Percentiles rank a stretch among this genome's conserved stretches.
Evolutionary conservation across 2,329 filamentous ascomycete genomes (phyloP).

Genomic region (Alternaria ethzedia): DNA sequence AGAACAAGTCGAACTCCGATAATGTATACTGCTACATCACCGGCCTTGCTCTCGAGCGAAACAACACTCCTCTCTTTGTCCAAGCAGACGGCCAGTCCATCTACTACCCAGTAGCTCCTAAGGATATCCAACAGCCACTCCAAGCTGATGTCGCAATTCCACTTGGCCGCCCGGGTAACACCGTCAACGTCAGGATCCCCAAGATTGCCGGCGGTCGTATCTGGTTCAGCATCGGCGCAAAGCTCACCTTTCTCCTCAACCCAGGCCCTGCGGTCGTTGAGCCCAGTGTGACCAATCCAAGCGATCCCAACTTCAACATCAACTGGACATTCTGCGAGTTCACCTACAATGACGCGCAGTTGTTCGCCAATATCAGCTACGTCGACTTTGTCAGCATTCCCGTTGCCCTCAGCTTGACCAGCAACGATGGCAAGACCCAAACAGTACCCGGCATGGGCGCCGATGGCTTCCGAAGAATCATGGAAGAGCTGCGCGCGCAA

Average conservation of each 20-base stretch:
- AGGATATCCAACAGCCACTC: slow-evolving; percentile 58
- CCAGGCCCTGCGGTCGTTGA: slow-evolving; percentile 75
- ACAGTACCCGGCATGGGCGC: slow-evolving; percentile 63
- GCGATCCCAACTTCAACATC: slow-evolving; percentile 55
- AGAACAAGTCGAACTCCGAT: slow-evolving; percentile 68
- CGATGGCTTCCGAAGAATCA: slow-evolving; percentile 64
- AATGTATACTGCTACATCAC: slow-evolving; percentile 74
- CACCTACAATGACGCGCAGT: slow-evolving; percentile 54
- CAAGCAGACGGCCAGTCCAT: slow-evolving; percentile 69
- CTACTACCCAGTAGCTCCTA: slow-evolving; percentile 69
- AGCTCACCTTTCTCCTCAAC: slow-evolving; percentile 73
- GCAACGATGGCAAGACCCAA: slow-evolving; percentile 48
- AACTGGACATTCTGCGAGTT: slow-evolving; percentile 58
- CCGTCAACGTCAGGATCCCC: slow-evolving; percentile 68
- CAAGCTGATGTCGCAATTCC: slow-evolving; percentile 66
- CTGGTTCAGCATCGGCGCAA: slow-evolving; percentile 69
- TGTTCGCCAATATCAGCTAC: slow-evolving; percentile 67
- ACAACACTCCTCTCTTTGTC: slow-evolving; percentile 67
- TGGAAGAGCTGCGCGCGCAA: slow-evolving; percentile 62
- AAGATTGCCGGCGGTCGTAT: slow-evolving; percentile 73
- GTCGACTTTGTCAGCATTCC: slow-evolving; percentile 73
- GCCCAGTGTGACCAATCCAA: slow-evolving; percentile 71
- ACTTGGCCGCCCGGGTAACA: slow-evolving; percentile 66
- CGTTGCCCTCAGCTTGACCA: slow-evolving; percentile 53
- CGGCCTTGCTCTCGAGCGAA: slow-evolving; percentile 66